Conservation (phyloP, 169 alveolate species). For the Plasmodium coatneyi region DNA sequence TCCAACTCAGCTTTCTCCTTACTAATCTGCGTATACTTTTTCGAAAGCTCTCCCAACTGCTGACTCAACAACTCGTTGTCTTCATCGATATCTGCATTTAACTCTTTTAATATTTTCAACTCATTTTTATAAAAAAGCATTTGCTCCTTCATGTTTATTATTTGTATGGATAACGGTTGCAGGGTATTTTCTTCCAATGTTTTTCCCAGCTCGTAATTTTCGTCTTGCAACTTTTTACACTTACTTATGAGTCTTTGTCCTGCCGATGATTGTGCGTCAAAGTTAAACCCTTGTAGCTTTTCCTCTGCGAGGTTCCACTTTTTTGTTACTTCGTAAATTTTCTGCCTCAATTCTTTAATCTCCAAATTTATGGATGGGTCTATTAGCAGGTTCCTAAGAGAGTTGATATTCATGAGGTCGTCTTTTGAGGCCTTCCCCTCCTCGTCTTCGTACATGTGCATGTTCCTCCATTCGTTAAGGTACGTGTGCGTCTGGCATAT, state of each 20-base stretch:
- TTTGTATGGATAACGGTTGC: conserved; percentile 69
- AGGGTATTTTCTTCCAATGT: conserved; percentile 76
- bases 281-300: conserved; percentile 76
- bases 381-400: conserved; percentile 51
- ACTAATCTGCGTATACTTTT: conserved; percentile 46
- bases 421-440: conserved; percentile 25
- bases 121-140: conserved; percentile 75
- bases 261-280: conserved; percentile 79
- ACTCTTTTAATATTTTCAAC: conserved; percentile 77
- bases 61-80: conserved; percentile 79
- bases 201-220: conserved; percentile 80
- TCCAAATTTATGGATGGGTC: conserved; percentile 80
- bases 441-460: conserved; percentile 73
- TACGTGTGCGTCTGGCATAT: conserved; percentile 50
- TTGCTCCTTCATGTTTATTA: conserved; percentile 75
- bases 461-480: conserved; percentile 64
- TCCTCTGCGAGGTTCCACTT: conserved; percentile 76
- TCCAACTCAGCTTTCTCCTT: conserved; percentile 32
- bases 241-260: conserved; percentile 82
- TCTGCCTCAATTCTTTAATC: conserved; percentile 74
- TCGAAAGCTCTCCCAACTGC: conserved; percentile 76
- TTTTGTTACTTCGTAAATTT: conserved; percentile 76
- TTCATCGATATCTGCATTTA: conserved; percentile 79
- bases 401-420: conserved; percentile 25
- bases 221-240: conserved; percentile 81